Evolutionary conservation across 2,329 filamentous ascomycete genomes (phyloP), one percentile per base, ranked within the genome.

Genomic region (Nigrograna mackinnonii): DNA sequence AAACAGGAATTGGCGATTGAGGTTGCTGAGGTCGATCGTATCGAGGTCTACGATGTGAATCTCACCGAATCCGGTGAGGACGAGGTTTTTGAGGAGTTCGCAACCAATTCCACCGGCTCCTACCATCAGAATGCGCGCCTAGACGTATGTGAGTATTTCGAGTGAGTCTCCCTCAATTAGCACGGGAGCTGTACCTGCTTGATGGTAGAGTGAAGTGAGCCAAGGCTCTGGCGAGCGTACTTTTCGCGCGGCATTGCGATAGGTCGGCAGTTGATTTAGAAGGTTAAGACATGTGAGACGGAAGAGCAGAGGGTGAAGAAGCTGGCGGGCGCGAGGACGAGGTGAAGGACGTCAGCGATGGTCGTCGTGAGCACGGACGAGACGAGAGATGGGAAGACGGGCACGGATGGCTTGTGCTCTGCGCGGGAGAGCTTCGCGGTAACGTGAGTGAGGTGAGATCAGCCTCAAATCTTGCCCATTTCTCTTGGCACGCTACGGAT

Each of bases 1-100:
- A 70, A 99, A 99, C 35, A 99, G 84, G 62, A 99, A 99, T 69
- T 99, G 94, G 41, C 94, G 88, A 60, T 99, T 99, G 37, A 99
- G 80, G 66, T 99, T 99, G 73, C 91, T 96, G 17, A 99, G 79
- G 66, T 99, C 94, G 72, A 99, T 97, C 1, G 94, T 99, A 69
- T 99, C 94, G 46, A 99, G 87, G 69, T 99, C 94, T 55, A 99
- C 90, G 34, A 97, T 86, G 69, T 96, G 89, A 37, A 97, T 85
- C 72, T 96, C 88, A 53, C 90, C 90, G 58, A 96, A 99, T 54
- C 92, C 91, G 32, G 85, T 87, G 36, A 96, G 84, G 33, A 92
- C 90, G 43, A 99, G 84, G 69, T 97, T 96, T 78, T 99, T 99
- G 52, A 99, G 83, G 6, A 99, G 80, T 73, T 99, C 94, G 73